Conservation (phyloP, 495 filamentous ascomycete species). For the Aspergillus ellipticus region DNA sequence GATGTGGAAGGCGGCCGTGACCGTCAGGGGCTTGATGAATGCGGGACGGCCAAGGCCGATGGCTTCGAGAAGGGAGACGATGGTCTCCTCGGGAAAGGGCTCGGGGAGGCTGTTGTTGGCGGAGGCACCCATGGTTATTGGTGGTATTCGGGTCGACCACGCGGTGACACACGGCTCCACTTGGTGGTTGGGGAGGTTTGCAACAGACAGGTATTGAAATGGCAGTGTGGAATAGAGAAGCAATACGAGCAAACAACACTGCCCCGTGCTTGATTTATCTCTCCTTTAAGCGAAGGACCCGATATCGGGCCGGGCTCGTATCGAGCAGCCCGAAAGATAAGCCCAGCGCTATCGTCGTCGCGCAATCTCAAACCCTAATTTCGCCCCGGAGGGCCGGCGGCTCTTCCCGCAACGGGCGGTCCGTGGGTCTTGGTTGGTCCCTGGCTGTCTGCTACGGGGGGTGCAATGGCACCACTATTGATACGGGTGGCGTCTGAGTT, state of each 20-base stretch:
- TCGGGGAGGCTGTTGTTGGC: background rate
- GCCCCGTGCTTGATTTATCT: background rate
- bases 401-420: background rate
- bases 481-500: too few species aligned
- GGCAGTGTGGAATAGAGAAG: too few species aligned
- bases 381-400: background rate
- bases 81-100: background rate
- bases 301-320: background rate
- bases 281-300: background rate
- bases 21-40: background rate
- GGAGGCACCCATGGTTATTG: background rate
- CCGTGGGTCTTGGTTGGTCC: too few species aligned
- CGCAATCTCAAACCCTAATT: background rate
- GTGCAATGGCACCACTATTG: too few species aligned
- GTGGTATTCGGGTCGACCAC: background rate
- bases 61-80: background rate
- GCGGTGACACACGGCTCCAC: background rate
- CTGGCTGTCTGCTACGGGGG: too few species aligned
- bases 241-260: too few species aligned
- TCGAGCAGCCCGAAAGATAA: background rate
- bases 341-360: background rate
- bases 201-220: too few species aligned
- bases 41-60: background rate
- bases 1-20: background rate
- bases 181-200: background rate